Conservation (phyloP, 139 green algal genomes). For the Chloropicon primus region DNA sequence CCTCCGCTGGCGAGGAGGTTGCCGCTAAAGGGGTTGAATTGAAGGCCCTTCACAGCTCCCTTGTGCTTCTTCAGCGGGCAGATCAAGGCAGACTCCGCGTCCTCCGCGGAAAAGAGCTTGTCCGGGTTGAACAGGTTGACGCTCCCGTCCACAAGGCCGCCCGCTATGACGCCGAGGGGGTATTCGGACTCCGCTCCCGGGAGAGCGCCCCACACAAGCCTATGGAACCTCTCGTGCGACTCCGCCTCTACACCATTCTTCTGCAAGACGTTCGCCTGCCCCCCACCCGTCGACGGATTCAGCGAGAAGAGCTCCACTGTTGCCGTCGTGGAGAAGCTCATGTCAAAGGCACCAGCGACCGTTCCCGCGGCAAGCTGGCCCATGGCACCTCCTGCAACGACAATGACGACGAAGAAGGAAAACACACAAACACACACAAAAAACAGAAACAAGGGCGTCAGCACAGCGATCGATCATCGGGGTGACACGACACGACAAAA, state of each 20-base stretch:
- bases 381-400: not conserved
- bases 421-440: no score
- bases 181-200: not conserved
- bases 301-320: constrained; percentile 49
- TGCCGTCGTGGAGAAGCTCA: constrained; percentile 62
- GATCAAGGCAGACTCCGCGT: constrained; percentile 24
- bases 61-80: constrained; percentile 70
- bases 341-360: constrained; percentile 78
- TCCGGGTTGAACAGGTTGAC: constrained; percentile 84
- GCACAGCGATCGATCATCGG: no score
- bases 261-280: not conserved
- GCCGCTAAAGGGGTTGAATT: constrained; percentile 83
- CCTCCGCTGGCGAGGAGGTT: constrained; percentile 86
- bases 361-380: constrained; percentile 57
- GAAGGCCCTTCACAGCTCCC: constrained; percentile 63
- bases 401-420: no score
- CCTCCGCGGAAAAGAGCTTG: constrained; percentile 43
- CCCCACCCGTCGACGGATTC: not conserved
- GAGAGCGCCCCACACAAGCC: constrained; percentile 61
- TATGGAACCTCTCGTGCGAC: constrained; percentile 64
- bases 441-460: not conserved
- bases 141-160: constrained; percentile 76
- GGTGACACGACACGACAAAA: no score
- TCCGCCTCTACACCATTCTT: not conserved
- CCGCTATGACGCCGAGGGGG: constrained; percentile 65